phyloP scores from a whole-genome alignment of 805 yeast genomes.

The Candida sithepensis region DNA sequence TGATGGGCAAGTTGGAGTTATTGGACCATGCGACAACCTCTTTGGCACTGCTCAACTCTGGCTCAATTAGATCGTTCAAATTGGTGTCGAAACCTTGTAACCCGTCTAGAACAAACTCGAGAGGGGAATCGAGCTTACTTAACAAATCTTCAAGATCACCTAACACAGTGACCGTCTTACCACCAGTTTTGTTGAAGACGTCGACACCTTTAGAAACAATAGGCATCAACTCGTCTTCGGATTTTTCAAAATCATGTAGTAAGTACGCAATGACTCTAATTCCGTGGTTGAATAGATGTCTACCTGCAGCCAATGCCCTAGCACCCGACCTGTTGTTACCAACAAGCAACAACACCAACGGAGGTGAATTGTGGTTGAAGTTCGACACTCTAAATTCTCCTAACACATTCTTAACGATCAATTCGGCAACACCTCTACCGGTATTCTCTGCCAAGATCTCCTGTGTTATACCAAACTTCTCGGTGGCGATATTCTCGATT shows the following conservation, averaged over 20 bases:
- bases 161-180: constrained; percentile 49
- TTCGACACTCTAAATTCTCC: constrained; percentile 63
- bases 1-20: constrained; percentile 37
- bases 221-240: constrained; percentile 34
- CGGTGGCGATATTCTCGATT: constrained; percentile 58
- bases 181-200: constrained; percentile 60
- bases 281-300: constrained; percentile 73
- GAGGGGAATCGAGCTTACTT: constrained; percentile 60
- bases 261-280: constrained; percentile 59
- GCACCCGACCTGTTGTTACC: constrained; percentile 78
- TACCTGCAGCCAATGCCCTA: constrained; percentile 72
- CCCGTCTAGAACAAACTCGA: constrained; percentile 78
- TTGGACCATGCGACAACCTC: constrained; percentile 69
- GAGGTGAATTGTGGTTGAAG: constrained; percentile 75
- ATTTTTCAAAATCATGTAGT: constrained; percentile 33
- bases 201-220: constrained; percentile 46
- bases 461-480: constrained; percentile 48
- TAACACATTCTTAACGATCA: constrained; percentile 61
- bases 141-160: constrained; percentile 35
- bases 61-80: constrained; percentile 51
- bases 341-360: constrained; percentile 63
- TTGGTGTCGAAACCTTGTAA: constrained; percentile 79
- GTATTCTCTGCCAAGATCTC: constrained; percentile 57
- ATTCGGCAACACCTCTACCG: constrained; percentile 59
- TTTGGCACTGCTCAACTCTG: constrained; percentile 37